These are phyloP conservation scores for Populus davidiana DNA, from an alignment of 345 rosid species.

Conservation along the genomic window DNA sequence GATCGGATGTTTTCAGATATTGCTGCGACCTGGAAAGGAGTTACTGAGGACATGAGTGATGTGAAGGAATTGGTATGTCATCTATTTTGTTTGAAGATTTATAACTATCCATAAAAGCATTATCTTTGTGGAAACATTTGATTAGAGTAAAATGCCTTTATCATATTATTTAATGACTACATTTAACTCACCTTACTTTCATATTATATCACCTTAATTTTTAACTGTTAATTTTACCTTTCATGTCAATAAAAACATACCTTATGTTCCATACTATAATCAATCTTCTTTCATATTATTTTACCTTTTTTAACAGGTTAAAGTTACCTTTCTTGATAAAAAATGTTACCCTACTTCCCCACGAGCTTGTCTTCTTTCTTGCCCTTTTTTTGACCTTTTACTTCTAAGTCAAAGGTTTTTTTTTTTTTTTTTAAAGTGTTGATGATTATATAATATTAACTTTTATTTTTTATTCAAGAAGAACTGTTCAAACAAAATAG, in stretches of 20 bases:
- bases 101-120: not conserved
- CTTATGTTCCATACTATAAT: not conserved
- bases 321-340: not conserved
- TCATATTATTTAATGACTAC: not conserved
- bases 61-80: conserved; percentile 90
- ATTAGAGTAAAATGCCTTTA: not conserved
- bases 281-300: not conserved
- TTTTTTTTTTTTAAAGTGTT: not conserved
- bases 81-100: conserved; percentile 13
- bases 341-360: not conserved
- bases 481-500: no score
- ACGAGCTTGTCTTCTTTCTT: not conserved
- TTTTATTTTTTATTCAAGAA: no score
- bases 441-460: no score
- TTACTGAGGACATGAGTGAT: conserved; percentile 97
- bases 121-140: not conserved
- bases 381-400: not conserved
- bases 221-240: not conserved
- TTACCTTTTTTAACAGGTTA: not conserved
- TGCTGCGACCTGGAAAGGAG: conserved; percentile 93
- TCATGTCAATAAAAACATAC: not conserved
- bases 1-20: conserved; percentile 94
- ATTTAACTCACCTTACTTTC: not conserved
- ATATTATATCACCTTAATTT: not conserved
- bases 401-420: not conserved